These are phyloP conservation scores for Candida sphagnicola DNA, from an alignment of 805 yeast genomes.

Conservation along the genomic window DNA sequence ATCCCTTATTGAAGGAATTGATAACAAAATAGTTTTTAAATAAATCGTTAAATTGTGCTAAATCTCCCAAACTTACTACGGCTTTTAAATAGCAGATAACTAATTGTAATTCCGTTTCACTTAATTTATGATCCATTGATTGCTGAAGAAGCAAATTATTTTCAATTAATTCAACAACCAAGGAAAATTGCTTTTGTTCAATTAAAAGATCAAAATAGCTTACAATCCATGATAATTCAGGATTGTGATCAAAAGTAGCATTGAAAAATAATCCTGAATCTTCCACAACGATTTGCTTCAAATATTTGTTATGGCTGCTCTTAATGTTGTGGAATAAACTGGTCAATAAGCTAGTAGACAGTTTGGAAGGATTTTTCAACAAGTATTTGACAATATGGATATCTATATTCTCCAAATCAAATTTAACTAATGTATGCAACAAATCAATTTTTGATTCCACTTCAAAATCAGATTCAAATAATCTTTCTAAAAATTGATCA, in stretches of 20 bases:
- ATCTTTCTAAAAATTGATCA: constrained; percentile 18
- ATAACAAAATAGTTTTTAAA: constrained; percentile 13
- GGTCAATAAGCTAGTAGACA: constrained; percentile 6
- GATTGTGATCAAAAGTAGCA: constrained; percentile 9
- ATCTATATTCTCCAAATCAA: constrained; percentile 22
- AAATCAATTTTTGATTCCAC: constrained; percentile 7
- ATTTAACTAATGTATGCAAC: constrained; percentile 14
- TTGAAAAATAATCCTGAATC: constrained; percentile 13
- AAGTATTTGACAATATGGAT: constrained; percentile 19
- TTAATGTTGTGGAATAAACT: constrained; percentile 7
- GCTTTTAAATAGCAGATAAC: constrained; percentile 9
- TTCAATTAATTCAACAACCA: constrained; percentile 9
- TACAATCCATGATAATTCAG: constrained; percentile 15
- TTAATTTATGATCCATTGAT: neutral
- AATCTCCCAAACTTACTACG: constrained; percentile 10
- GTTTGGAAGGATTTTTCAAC: neutral
- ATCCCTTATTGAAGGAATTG: neutral
- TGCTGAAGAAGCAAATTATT: neutral
- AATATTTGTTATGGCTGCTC: neutral
- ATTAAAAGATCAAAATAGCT: constrained; percentile 12
- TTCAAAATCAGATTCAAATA: constrained; percentile 17
- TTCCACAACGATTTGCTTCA: neutral
- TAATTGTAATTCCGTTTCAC: neutral
- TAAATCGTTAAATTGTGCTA: constrained; percentile 12
- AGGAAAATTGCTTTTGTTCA: constrained; percentile 1